Evolutionary conservation across 495 filamentous ascomycete species (phyloP).

Genomic region (Aspergillus leporis): DNA sequence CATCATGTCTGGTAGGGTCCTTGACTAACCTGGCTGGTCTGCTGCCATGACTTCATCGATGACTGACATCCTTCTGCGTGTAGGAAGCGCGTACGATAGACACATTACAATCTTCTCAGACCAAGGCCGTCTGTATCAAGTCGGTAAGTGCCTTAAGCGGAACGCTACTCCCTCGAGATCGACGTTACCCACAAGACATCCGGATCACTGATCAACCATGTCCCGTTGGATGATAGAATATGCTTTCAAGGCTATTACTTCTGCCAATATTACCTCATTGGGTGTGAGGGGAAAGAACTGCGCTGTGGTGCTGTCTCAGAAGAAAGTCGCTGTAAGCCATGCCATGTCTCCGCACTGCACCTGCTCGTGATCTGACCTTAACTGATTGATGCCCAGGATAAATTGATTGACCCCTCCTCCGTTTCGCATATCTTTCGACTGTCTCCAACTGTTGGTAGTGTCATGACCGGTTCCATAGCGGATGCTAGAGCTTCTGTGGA

Average conservation of each 20-base stretch:
- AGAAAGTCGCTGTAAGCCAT: conserved; percentile 92
- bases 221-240: conserved; percentile 66
- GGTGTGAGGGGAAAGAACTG: conserved; percentile 95
- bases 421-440: conserved; percentile 97
- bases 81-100: conserved; percentile 95
- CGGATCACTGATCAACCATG: conserved; percentile 26
- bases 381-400: conserved; percentile 65
- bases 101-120: conserved; percentile 99
- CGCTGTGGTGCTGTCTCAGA: conserved; percentile 95
- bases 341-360: conserved; percentile 17
- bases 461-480: conserved; percentile 98
- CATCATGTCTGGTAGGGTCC: conserved; percentile 47
- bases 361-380: background rate
- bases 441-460: conserved; percentile 93
- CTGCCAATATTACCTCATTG: conserved; percentile 97
- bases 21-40: conserved; percentile 12
- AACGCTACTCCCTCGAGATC: background rate
- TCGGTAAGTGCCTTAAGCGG: conserved; percentile 67
- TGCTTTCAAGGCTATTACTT: conserved; percentile 99
- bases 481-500: conserved; percentile 91
- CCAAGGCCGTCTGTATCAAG: conserved; percentile 97
- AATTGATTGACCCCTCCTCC: conserved; percentile 95
- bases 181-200: background rate
- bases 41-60: conserved; percentile 39
- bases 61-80: conserved; percentile 36